phyloP scores from a whole-genome alignment of 2,329 filamentous ascomycete species.

The Clonostachys solani region DNA sequence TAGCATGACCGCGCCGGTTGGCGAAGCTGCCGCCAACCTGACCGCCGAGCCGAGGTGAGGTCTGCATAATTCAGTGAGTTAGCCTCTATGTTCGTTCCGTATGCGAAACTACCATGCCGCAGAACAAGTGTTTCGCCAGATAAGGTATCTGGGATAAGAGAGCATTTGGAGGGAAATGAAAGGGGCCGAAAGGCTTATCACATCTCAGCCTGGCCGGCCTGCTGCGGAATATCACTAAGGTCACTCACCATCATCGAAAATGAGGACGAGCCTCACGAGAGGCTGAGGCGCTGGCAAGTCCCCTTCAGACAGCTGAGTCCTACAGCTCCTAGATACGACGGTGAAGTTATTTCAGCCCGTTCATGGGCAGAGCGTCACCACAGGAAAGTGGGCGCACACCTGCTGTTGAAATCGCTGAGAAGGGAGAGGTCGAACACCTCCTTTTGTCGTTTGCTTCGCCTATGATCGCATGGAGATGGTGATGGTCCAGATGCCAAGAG shows the following conservation, averaged over 20 bases:
- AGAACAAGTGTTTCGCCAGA: background rate
- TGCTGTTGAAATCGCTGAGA: background rate
- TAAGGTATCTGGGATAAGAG: background rate
- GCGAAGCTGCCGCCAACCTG: constrained; percentile 53
- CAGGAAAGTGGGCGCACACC: constrained; percentile 11
- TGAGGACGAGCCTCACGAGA: constrained; percentile 27
- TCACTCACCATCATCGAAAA: constrained; percentile 46
- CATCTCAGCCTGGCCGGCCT: background rate
- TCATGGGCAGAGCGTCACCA: constrained; percentile 20
- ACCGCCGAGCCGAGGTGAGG: constrained; percentile 52
- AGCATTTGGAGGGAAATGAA: background rate
- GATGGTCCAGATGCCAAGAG: background rate
- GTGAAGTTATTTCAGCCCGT: constrained; percentile 13
- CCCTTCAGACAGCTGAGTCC: constrained; percentile 7
- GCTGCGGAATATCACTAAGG: constrained; percentile 1
- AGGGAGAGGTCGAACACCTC: background rate
- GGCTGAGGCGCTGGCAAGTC: constrained; percentile 24
- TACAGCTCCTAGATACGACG: constrained; percentile 7
- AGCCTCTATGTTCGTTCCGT: background rate
- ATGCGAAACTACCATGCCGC: background rate
- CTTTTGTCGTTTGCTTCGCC: background rate
- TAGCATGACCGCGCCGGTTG: constrained; percentile 53
- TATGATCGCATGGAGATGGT: background rate
- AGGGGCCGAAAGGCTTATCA: background rate
- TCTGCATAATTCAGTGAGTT: constrained; percentile 30